Evolutionary conservation across 2,329 filamentous ascomycete species (phyloP).

Genomic region (Cladosporium sphaerospermum): DNA sequence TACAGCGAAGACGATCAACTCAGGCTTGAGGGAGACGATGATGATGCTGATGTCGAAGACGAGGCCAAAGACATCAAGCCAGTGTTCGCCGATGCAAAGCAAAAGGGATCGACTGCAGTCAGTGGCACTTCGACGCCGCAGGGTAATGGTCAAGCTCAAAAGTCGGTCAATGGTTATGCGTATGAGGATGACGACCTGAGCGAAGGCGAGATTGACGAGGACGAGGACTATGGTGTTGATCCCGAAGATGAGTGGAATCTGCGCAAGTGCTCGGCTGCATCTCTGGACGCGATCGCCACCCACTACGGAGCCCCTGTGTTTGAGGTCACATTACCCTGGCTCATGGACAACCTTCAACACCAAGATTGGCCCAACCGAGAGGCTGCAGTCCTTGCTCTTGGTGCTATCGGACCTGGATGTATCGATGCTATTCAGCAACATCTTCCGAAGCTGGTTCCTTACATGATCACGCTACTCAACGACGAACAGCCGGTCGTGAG

Average conservation of each 20-base stretch:
- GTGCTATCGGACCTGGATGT: constrained; percentile 91
- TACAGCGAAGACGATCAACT: constrained; percentile 92
- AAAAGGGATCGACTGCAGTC: constrained; percentile 47
- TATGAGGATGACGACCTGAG: constrained; percentile 65
- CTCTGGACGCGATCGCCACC: constrained; percentile 85
- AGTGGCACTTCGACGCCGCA: constrained; percentile 38
- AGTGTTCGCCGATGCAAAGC: constrained; percentile 66
- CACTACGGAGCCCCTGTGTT: constrained; percentile 88
- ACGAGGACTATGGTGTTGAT: constrained; percentile 62
- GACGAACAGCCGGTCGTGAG: constrained; percentile 86
- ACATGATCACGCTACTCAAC: constrained; percentile 76
- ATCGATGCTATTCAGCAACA: constrained; percentile 85
- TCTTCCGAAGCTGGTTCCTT: constrained; percentile 82
- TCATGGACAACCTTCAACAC: constrained; percentile 83
- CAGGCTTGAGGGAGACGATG: constrained; percentile 68
- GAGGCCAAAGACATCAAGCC: constrained; percentile 86
- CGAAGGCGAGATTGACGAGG: constrained; percentile 80
- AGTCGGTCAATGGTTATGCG: constrained; percentile 31
- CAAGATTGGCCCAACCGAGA: constrained; percentile 87
- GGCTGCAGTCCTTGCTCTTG: constrained; percentile 86
- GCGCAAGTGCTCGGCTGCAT: constrained; percentile 92
- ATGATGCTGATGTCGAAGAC: constrained; percentile 88
- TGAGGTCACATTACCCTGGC: constrained; percentile 82
- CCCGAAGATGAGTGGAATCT: constrained; percentile 93
- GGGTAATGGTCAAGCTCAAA: constrained; percentile 47